Base-by-base conservation (phyloP, 2,329 filamentous ascomycete species). In the Sclerotinia spermophila region DNA sequence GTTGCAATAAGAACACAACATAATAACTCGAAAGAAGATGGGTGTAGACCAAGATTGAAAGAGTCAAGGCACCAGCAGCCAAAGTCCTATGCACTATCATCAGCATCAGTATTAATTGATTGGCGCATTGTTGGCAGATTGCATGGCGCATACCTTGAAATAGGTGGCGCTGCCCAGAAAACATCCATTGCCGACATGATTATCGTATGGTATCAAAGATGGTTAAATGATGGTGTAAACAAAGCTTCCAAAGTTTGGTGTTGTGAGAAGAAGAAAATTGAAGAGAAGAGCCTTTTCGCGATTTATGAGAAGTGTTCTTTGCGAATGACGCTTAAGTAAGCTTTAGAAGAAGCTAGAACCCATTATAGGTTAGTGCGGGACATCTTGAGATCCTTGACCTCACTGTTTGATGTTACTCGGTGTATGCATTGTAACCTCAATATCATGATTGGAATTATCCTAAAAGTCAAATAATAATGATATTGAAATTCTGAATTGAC, bases 111-210 rank as follows among this genome's bases (percentile, higher is more conserved):
- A 79, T 77, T 74, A 71, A 71, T 70, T 66, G 69, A 45, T 42
- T 53, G 61, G 69, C 68, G 67, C 53, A 48, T 65, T 70, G 58
- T 69, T 62, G 27, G 45, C 58, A 68, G 59, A 74, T 53, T 19
- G 19, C 4, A 53, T 67, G 51, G 69, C n/a, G 76, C 83, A 77
- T 85, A 91, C 89, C 89, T 87, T 71, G 87, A 84, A 75, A 92
- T 86, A 70, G 89, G 89, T 77, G 89, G 89, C 76, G 87, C 85
- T 75, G 85, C 83, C 86, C 87, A 90, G 79, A 90, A 90, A 73
- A 83, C 82, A 81, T 90, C 87, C 85, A 89, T 87, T 70, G 76
- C 75, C 78, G 78, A 79, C 77, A 78, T 79, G 68, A 71, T 75
- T 71, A 71, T 65, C 56, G 59, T 48, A 19, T 59, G 68, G 68